Conservation (phyloP, 345 rosid genomes). For the Psidium friedrichsthalianum region DNA sequence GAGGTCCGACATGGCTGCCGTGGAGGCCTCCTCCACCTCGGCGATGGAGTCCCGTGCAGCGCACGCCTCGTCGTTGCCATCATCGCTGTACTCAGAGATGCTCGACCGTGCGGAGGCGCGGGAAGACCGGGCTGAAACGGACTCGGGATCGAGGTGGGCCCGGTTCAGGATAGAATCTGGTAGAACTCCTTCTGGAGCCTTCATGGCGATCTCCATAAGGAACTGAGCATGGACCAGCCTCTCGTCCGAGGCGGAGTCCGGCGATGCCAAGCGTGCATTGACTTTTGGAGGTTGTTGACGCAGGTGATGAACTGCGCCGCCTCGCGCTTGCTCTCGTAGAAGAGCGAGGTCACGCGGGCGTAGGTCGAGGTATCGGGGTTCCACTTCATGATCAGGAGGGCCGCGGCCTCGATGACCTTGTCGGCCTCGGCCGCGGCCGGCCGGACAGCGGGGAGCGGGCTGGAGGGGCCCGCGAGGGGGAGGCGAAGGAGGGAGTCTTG, state of each 20-base stretch:
- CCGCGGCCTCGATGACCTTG: slow-evolving; percentile 27
- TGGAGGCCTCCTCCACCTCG: slow-evolving; percentile 41
- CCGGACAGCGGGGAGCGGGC: slow-evolving; percentile 6
- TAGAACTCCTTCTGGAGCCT: slow-evolving; percentile 73
- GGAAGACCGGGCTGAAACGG: slow-evolving; percentile 59
- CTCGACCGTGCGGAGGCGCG: slow-evolving; percentile 43
- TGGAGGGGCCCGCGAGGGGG: slow-evolving; percentile 2
- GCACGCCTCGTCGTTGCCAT: slow-evolving; percentile 4
- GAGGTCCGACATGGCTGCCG: slow-evolving; percentile 39
- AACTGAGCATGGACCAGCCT: slow-evolving; percentile 32
- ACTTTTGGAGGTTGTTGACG: slow-evolving; percentile 36
- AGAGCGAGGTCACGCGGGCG: slow-evolving; percentile 33
- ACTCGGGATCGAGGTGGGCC: slow-evolving; percentile 59
- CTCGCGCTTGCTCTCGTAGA: slow-evolving; percentile 40
- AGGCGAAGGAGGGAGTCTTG: slow-evolving; percentile 11
- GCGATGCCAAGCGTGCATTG: slow-evolving; percentile 34
- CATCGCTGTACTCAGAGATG: slow-evolving; percentile 22
- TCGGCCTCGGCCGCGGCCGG: slow-evolving; percentile 10
- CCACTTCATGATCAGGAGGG: slow-evolving; percentile 40
- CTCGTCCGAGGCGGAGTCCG: slow-evolving; percentile 21
- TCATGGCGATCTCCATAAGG: slow-evolving; percentile 60
- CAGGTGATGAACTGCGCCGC: slow-evolving; percentile 45
- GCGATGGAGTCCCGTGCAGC: slow-evolving; percentile 23
- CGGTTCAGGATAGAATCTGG: slow-evolving; percentile 58
- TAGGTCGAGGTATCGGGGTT: slow-evolving; percentile 25